Base-by-base conservation (phyloP, 352 stramenopile genomes). In the Globisporangium emineosum region DNA sequence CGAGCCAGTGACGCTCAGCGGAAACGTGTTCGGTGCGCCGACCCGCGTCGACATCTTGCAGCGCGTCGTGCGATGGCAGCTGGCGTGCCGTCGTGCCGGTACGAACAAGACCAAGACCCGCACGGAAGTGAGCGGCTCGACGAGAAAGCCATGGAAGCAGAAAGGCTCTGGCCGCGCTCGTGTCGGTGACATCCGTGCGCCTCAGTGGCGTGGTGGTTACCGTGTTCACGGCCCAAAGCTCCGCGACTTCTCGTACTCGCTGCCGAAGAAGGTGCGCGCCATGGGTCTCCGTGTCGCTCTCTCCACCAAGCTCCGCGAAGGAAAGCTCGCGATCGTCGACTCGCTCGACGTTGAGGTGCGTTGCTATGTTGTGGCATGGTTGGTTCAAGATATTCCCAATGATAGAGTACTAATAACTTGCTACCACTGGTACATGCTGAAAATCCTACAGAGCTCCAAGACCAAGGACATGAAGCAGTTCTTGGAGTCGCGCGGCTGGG, bases 21-120 rank as follows among this genome's bases (percentile, higher is more conserved):
- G 67, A 60, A 86, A 71, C 27, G 83, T 96, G 19, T 97, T 96
- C 65, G 83, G 77, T 13, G 82, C 84, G 25, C 84, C 88, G 13
- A 71, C 83, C 23, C 88, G 88, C 50, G 82, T 93, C 29, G 88
- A 96, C 67, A 94, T 96, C 63, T 66, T 96, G 64, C 88, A 96
- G 71, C 86, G 88, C 58, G 86, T 96, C 57, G 88, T 96, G 71
- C 82, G 86, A 68, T 96, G 88, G 88, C 86, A 96, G 70, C 70
- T 95, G 15, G 88, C 88, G 21, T 90, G 84, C 64, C 84, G 84
- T 66, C 86, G 88, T 55, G 83, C 86, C 43, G 88, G 86, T 64
- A 93, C 87, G 69, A 89, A 93, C 83, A 94, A 94, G 76, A 90
- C 85, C 68, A 96, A 96, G 80, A 91, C 86, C 59, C 88, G 88